Percentiles rank a stretch among this genome's conserved stretches.
These are phyloP conservation scores for Helicostylum pulchrum DNA, from an alignment of 192 early-diverging fungal species.

Conservation along the genomic window DNA sequence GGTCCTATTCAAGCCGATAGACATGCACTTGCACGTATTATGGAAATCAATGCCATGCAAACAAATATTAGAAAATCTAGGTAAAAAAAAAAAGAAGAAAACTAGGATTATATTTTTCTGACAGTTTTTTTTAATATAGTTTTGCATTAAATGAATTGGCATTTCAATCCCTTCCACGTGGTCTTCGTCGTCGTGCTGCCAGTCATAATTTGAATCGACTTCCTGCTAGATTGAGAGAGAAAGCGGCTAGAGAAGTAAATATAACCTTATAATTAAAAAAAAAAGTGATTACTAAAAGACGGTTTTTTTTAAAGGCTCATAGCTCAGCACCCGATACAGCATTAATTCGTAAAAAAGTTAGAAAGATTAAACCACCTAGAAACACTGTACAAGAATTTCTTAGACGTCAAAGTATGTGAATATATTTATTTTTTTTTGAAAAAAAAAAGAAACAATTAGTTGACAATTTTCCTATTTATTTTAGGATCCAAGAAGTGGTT, in stretches of 20 bases:
- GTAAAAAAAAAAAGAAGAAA: constrained; percentile 21
- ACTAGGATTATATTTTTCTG: too few species aligned
- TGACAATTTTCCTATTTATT: neutral
- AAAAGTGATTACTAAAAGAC: neutral
- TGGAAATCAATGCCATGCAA: constrained; percentile 86
- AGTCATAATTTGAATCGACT: constrained; percentile 93
- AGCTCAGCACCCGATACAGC: neutral
- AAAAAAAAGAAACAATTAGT: neutral
- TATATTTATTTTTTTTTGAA: neutral
- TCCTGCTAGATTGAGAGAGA: constrained; percentile 75
- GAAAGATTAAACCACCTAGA: constrained; percentile 12
- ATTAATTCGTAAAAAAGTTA: neutral
- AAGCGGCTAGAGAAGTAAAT: constrained; percentile 70
- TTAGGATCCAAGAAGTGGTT: constrained; percentile 70
- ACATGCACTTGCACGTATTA: constrained; percentile 64
- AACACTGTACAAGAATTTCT: constrained; percentile 7
- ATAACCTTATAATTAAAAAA: neutral
- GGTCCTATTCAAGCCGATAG: constrained; percentile 24
- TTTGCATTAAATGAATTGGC: constrained; percentile 58
- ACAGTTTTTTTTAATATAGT: constrained; percentile 28
- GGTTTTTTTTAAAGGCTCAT: constrained; percentile 1
- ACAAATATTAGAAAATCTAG: constrained; percentile 65
- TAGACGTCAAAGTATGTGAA: constrained; percentile 10
- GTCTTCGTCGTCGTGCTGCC: constrained; percentile 90
- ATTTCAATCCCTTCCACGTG: constrained; percentile 88